phyloP scores from a whole-genome alignment of 208 protist genomes.

The Acanthamoeba divionensis region DNA sequence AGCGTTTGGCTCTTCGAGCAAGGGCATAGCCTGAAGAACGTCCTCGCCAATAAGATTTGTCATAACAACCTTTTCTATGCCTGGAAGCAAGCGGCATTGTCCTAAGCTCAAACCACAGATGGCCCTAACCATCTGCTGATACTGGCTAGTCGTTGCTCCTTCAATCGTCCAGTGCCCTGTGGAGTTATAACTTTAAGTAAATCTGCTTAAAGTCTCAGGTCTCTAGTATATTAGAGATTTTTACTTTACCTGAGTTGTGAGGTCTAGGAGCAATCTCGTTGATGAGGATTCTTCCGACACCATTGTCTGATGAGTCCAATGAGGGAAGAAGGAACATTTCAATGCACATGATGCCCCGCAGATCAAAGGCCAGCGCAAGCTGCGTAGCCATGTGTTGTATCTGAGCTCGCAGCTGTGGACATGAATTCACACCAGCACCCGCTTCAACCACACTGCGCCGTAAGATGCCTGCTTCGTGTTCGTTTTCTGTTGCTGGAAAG shows the following conservation, averaged over 20 bases:
- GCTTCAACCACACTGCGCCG: slow-evolving; percentile 56
- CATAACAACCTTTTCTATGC: slow-evolving; percentile 66
- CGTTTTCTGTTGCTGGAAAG: slow-evolving; percentile 60
- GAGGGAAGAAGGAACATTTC: slow-evolving; percentile 73
- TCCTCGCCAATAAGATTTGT: slow-evolving; percentile 76
- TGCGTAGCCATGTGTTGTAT: not conserved
- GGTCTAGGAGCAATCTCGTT: slow-evolving; percentile 84
- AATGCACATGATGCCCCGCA: slow-evolving; percentile 69
- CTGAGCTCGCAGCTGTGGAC: not conserved
- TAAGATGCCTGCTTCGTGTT: slow-evolving; percentile 65
- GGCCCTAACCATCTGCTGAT: slow-evolving; percentile 80
- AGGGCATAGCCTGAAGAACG: slow-evolving; percentile 32
- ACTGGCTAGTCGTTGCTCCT: slow-evolving; percentile 77
- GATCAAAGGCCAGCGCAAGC: not conserved
- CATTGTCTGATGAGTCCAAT: no score
- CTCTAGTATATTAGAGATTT: no score
- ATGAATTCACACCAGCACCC: not conserved
- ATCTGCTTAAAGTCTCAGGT: not conserved
- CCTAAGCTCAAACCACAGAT: slow-evolving; percentile 76
- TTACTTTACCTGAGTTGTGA: slow-evolving; percentile 76
- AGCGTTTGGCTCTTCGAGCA: slow-evolving; percentile 12
- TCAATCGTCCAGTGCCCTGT: slow-evolving; percentile 79
- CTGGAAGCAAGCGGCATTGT: slow-evolving; percentile 48
- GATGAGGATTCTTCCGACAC: slow-evolving; percentile 68
- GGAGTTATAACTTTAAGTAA: not conserved